Evolutionary conservation across 768 basidiomycete species (phyloP).

Genomic region (Lentinula sp.): DNA sequence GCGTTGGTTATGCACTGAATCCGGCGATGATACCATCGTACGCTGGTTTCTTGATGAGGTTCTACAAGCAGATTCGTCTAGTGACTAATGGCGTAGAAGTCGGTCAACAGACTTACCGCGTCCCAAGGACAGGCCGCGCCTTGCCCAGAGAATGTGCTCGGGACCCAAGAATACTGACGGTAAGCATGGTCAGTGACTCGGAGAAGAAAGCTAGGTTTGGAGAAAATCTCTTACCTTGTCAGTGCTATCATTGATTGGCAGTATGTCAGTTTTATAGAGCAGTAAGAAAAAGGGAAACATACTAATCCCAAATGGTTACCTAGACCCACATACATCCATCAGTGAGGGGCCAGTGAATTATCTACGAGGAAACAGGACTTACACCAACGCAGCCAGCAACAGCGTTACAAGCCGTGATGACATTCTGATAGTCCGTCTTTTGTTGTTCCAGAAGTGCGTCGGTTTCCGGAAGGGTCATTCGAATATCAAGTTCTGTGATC

Average conservation of each 20-base stretch:
- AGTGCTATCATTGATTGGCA: conserved; percentile 15
- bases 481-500: conserved; percentile 63
- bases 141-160: conserved; percentile 27
- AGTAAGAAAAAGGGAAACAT: not conserved
- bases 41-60: conserved; percentile 29
- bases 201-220: not conserved
- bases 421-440: conserved; percentile 48
- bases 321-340: not conserved
- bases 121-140: conserved; percentile 34
- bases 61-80: conserved; percentile 26
- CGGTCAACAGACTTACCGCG: conserved; percentile 16
- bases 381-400: conserved; percentile 33
- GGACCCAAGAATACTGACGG: conserved; percentile 35
- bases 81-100: conserved; percentile 18
- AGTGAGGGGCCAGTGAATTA: not conserved
- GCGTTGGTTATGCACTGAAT: not conserved
- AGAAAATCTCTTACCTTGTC: conserved; percentile 24
- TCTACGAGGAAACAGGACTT: not conserved
- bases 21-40: conserved; percentile 29
- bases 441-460: conserved; percentile 45
- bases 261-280: not conserved
- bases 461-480: conserved; percentile 51
- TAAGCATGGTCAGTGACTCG: not conserved
- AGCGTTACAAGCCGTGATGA: conserved; percentile 48
- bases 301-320: conserved; percentile 35